phyloP scores from a whole-genome alignment of 805 yeast genomes.

The Cyberlindnera euphorbiiphila region DNA sequence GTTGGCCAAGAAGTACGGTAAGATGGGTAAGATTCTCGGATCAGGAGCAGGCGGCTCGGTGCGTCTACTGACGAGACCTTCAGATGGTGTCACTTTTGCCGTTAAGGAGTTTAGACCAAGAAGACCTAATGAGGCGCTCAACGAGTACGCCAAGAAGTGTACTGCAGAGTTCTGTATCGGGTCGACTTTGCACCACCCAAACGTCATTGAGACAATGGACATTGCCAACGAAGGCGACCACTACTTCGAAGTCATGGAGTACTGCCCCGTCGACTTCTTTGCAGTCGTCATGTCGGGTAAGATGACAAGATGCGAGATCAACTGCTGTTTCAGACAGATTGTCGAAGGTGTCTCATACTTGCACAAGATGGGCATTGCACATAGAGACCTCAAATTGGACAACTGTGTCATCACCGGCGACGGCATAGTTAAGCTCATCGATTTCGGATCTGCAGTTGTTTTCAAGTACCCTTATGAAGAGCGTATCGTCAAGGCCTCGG shows the following conservation, averaged over 20 bases:
- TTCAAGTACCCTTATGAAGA: slow-evolving; percentile 73
- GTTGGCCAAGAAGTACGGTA: slow-evolving; percentile 61
- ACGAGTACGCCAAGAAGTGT: slow-evolving; percentile 81
- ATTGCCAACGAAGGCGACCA: slow-evolving; percentile 55
- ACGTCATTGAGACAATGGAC: slow-evolving; percentile 74
- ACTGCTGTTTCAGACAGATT: slow-evolving; percentile 76
- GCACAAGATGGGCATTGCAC: slow-evolving; percentile 77
- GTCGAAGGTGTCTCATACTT: slow-evolving; percentile 68
- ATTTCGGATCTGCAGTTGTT: slow-evolving; percentile 81
- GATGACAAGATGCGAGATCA: slow-evolving; percentile 77
- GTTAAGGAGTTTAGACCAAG: slow-evolving; percentile 79
- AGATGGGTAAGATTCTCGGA: slow-evolving; percentile 69
- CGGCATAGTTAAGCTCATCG: slow-evolving; percentile 75
- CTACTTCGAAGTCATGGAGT: slow-evolving; percentile 81
- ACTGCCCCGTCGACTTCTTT: slow-evolving; percentile 79
- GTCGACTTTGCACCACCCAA: slow-evolving; percentile 76
- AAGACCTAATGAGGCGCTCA: slow-evolving; percentile 62
- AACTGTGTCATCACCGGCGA: slow-evolving; percentile 74
- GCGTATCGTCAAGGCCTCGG: slow-evolving; percentile 57
- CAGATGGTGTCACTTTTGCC: slow-evolving; percentile 72
- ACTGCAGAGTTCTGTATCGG: slow-evolving; percentile 90
- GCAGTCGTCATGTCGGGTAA: slow-evolving; percentile 85
- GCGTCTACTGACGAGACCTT: slow-evolving; percentile 61
- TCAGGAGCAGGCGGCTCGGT: slow-evolving; percentile 90
- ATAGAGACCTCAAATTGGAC: slow-evolving; percentile 77